A percentile compares a stretch with the other conserved stretches of the same genome.
phyloP scores from a whole-genome alignment of 495 filamentous ascomycete species.

The Aspergillus affinis region DNA sequence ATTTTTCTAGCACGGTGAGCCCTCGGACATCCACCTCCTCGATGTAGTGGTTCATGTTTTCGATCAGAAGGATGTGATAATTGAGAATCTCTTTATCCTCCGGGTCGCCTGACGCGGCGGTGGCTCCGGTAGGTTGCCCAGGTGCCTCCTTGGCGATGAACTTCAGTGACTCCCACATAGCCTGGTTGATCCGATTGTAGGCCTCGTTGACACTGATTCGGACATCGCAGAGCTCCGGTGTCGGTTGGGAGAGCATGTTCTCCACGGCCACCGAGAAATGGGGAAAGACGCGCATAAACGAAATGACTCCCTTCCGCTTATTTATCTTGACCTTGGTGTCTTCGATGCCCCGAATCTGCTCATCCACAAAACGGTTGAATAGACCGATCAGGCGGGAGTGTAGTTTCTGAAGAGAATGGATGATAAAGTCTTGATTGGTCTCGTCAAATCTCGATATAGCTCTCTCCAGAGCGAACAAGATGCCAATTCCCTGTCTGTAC shows the following conservation, averaged over 20 bases:
- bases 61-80: slow-evolving; percentile 94
- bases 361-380: slow-evolving; percentile 88
- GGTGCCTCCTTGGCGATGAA: slow-evolving; percentile 95
- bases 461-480: slow-evolving; percentile 76
- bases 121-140: slow-evolving; percentile 45
- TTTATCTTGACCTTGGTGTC: slow-evolving; percentile 99
- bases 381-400: slow-evolving; percentile 71
- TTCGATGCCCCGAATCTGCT: slow-evolving; percentile 92
- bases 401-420: slow-evolving; percentile 73
- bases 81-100: slow-evolving; percentile 96
- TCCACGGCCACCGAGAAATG: slow-evolving; percentile 77
- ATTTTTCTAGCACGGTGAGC: slow-evolving; percentile 74
- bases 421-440: slow-evolving; percentile 88
- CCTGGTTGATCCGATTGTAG: slow-evolving; percentile 84
- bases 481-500: slow-evolving; percentile 78
- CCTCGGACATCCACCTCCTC: slow-evolving; percentile 81
- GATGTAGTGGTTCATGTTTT: slow-evolving; percentile 97
- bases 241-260: slow-evolving; percentile 65
- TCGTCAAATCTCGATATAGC: slow-evolving; percentile 76
- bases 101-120: slow-evolving; percentile 61
- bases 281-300: slow-evolving; percentile 90
- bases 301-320: slow-evolving; percentile 94
- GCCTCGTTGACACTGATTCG: slow-evolving; percentile 79
- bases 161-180: slow-evolving; percentile 95
- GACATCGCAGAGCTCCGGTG: slow-evolving; percentile 59